Percentiles rank a stretch among this genome's conserved stretches.
phyloP scores from a whole-genome alignment of 768 basidiomycete species.

The Stropharia rugosoannulata region DNA sequence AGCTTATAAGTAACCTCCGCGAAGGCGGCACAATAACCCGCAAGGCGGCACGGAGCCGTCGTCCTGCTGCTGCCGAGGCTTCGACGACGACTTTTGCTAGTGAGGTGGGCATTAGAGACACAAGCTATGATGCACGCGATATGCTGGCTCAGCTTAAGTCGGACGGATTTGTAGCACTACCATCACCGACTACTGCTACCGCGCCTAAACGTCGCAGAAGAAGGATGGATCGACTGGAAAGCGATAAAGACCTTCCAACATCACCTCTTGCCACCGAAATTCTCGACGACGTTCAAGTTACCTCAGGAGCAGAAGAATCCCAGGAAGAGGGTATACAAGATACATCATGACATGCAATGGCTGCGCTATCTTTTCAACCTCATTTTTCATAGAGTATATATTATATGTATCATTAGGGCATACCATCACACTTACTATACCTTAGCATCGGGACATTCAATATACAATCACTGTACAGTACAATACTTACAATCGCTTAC shows the following conservation, averaged over 20 bases:
- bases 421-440: slow-evolving; percentile 6
- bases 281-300: slow-evolving; percentile 22
- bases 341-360: background rate
- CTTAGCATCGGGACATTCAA: slow-evolving; percentile 1
- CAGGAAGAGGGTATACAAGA: slow-evolving; percentile 1
- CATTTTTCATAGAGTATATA: slow-evolving; percentile 3
- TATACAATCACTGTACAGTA: slow-evolving; percentile 1
- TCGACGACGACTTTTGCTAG: slow-evolving; percentile 29
- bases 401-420: slow-evolving; percentile 6
- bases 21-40: slow-evolving; percentile 67
- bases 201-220: slow-evolving; percentile 38
- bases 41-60: slow-evolving; percentile 49
- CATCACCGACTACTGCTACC: slow-evolving; percentile 48
- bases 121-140: slow-evolving; percentile 64
- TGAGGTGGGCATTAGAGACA: slow-evolving; percentile 38
- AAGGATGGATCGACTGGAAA: slow-evolving; percentile 28
- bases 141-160: slow-evolving; percentile 77
- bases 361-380: background rate
- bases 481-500: background rate
- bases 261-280: slow-evolving; percentile 34
- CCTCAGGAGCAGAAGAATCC: slow-evolving; percentile 14
- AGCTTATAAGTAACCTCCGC: slow-evolving; percentile 66
- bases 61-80: slow-evolving; percentile 38
- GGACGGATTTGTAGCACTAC: slow-evolving; percentile 59
- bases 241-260: slow-evolving; percentile 26